Evolutionary conservation across 495 filamentous ascomycete genomes (phyloP).

Genomic region (Talaromyces liani): DNA sequence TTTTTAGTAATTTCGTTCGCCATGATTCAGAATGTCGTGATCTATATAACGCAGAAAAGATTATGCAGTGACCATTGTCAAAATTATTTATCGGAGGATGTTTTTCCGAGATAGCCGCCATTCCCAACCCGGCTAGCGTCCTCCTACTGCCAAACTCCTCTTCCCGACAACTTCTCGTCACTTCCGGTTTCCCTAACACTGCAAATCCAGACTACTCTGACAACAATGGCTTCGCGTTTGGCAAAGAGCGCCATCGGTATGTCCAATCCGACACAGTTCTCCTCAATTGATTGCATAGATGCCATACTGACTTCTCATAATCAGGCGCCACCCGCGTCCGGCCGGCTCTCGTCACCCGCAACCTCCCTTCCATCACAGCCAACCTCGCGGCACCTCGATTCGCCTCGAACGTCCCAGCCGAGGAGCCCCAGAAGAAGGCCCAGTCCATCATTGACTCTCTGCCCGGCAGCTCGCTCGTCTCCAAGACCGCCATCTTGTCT

Average conservation of each 20-base stretch:
- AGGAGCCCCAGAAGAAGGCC: slow-evolving; percentile 88
- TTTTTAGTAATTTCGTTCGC: slow-evolving; percentile 46
- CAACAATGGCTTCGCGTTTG: slow-evolving; percentile 91
- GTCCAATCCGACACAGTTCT: slow-evolving; percentile 22
- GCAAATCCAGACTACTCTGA: slow-evolving; percentile 25
- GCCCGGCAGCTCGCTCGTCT: slow-evolving; percentile 75
- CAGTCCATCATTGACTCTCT: slow-evolving; percentile 89
- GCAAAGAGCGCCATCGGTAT: slow-evolving; percentile 86
- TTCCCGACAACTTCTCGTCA: slow-evolving; percentile 46
- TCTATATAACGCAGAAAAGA: background rate
- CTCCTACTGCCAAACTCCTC: slow-evolving; percentile 93
- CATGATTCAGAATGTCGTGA: slow-evolving; percentile 40
- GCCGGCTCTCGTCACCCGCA: slow-evolving; percentile 59
- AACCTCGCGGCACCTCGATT: slow-evolving; percentile 56
- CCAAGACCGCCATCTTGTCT: slow-evolving; percentile 94
- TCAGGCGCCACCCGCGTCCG: slow-evolving; percentile 87
- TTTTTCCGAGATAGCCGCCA: slow-evolving; percentile 11
- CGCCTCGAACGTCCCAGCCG: slow-evolving; percentile 67
- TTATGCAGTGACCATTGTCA: background rate
- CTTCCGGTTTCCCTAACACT: slow-evolving; percentile 36
- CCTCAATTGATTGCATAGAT: slow-evolving; percentile 12
- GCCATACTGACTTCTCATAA: slow-evolving; percentile 20
- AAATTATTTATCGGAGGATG: slow-evolving; percentile 2
- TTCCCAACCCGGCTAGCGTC: slow-evolving; percentile 70
- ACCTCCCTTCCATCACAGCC: slow-evolving; percentile 62